Percentiles rank a stretch among this genome's conserved stretches.
These are phyloP conservation scores for Termitomyces sp. DNA, from an alignment of 768 basidiomycete genomes.

Conservation along the genomic window DNA sequence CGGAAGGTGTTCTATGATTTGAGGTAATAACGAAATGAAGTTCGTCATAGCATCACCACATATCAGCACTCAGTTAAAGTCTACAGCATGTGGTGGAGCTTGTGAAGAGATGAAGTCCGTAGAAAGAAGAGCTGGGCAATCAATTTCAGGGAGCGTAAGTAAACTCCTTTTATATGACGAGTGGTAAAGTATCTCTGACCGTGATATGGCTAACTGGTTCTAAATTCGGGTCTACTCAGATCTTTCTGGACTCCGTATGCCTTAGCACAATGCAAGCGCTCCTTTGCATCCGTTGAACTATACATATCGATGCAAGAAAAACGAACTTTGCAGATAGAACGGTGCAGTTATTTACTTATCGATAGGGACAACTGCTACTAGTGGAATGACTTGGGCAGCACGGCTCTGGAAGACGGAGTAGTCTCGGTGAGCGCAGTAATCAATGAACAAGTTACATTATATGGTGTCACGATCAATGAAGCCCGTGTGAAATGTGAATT, in stretches of 20 bases:
- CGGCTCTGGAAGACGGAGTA: no score
- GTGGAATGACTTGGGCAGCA: no score
- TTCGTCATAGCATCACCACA: conserved; percentile 4
- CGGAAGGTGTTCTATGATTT: conserved; percentile 11
- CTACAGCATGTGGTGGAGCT: no score
- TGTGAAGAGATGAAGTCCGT: conserved; percentile 14
- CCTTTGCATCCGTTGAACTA: neutral
- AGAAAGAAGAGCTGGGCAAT: conserved; percentile 13
- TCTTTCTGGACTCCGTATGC: neutral
- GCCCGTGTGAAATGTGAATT: neutral
- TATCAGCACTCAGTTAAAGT: conserved; percentile 10
- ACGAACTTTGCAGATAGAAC: neutral
- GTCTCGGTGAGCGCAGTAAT: no score
- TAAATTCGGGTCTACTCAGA: no score
- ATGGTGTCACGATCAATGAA: neutral
- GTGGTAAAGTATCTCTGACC: no score
- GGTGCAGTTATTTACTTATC: neutral
- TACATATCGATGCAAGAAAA: neutral
- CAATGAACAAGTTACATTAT: neutral
- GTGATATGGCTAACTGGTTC: conserved; percentile 11
- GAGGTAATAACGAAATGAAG: conserved; percentile 7
- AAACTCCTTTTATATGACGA: conserved; percentile 2
- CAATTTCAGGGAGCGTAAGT: conserved; percentile 11
- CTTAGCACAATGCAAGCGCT: no score
- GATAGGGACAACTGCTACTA: neutral